phyloP scores from a whole-genome alignment of 129 eudicot species.

The Kitagawia praeruptora region DNA sequence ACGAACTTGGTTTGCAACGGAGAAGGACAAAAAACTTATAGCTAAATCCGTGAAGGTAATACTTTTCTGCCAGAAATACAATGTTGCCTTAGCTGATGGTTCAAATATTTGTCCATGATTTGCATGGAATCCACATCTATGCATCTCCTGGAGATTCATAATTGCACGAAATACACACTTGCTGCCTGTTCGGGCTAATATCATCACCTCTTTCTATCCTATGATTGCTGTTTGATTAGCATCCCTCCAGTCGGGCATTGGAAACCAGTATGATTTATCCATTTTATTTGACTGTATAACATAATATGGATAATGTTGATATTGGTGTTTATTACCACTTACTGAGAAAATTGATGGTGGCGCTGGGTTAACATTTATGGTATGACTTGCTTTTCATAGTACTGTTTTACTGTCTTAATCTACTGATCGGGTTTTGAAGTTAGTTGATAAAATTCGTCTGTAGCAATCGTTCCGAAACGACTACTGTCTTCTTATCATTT shows the following conservation, averaged over 20 bases:
- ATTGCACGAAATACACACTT: background rate
- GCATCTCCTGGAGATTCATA: background rate
- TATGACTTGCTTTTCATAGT: background rate
- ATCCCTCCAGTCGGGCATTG: background rate
- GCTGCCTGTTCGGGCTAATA: too few species aligned
- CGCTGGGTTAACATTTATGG: background rate
- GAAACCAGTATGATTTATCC: background rate
- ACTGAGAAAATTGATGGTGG: background rate
- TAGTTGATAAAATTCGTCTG: background rate
- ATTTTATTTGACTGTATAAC: background rate
- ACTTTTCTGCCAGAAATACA: background rate
- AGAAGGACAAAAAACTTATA: conserved; percentile 64
- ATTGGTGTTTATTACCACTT: background rate
- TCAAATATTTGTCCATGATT: background rate
- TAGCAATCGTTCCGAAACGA: background rate
- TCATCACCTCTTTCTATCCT: background rate
- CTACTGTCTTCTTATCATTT: background rate
- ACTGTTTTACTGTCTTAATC: background rate
- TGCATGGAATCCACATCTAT: background rate
- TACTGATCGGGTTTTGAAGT: background rate
- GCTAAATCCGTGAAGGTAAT: conserved; percentile 72
- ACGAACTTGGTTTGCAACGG: conserved; percentile 86
- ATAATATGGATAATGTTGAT: background rate
- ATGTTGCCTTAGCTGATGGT: background rate
- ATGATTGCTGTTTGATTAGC: background rate